A percentile compares a stretch with the other conserved stretches of the same genome.
Conservation (phyloP, 768 basidiomycete genomes). For the Lactarius pseudohatsudake region DNA sequence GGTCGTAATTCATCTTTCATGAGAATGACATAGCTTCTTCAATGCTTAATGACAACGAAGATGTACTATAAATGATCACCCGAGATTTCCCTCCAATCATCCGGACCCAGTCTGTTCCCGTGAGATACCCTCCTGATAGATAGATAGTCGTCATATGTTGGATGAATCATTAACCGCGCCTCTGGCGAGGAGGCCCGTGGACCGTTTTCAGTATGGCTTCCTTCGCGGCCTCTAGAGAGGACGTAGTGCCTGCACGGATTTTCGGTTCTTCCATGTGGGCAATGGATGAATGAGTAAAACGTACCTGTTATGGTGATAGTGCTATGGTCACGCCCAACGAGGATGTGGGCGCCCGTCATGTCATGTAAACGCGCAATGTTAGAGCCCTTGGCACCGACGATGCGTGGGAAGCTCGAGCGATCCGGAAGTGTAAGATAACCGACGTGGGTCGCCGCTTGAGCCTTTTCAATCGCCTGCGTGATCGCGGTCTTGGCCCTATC, state of each 20-base stretch:
- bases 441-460: slow-evolving; percentile 70
- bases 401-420: slow-evolving; percentile 85
- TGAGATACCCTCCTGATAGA: slow-evolving; percentile 14
- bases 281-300: neutral
- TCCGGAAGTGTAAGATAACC: slow-evolving; percentile 84
- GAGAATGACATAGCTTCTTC: slow-evolving; percentile 3
- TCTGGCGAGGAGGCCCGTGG: slow-evolving; percentile 29
- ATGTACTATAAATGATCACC: slow-evolving; percentile 12
- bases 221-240: slow-evolving; percentile 69
- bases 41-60: slow-evolving; percentile 13
- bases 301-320: slow-evolving; percentile 84
- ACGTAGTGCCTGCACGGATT: slow-evolving; percentile 55
- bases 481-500: slow-evolving; percentile 72
- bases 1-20: neutral
- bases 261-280: slow-evolving; percentile 7
- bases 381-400: slow-evolving; percentile 88
- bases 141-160: neutral
- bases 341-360: slow-evolving; percentile 91
- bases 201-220: slow-evolving; percentile 68
- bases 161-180: slow-evolving; percentile 8
- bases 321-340: slow-evolving; percentile 83
- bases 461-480: slow-evolving; percentile 67
- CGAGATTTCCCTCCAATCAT: neutral
- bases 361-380: slow-evolving; percentile 85
- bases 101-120: neutral